Conservation (phyloP, 1,139 yeast genomes). For the Yamadazyma sp. region DNA sequence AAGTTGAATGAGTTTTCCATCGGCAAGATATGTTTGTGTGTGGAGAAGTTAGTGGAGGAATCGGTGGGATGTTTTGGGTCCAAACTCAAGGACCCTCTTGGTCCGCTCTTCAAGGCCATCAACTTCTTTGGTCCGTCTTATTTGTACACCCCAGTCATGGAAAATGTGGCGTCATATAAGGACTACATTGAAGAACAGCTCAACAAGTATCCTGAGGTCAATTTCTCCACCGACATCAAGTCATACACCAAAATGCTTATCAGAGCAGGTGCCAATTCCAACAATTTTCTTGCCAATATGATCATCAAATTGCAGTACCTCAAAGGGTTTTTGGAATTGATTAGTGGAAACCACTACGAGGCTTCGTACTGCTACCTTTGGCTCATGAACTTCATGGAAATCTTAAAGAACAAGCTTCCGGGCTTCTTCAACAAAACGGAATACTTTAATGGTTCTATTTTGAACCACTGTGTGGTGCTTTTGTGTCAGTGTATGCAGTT, state of each 20-base stretch:
- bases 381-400: constrained; percentile 18
- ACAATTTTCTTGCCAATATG: constrained; percentile 6
- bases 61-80: constrained; percentile 6
- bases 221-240: constrained; percentile 15
- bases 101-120: constrained; percentile 17
- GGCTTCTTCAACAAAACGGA: constrained; percentile 12
- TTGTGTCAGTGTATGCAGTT: constrained; percentile 18
- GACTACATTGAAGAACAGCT: constrained; percentile 14
- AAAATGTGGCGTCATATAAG: constrained; percentile 6
- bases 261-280: constrained; percentile 10
- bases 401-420: constrained; percentile 10
- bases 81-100: constrained; percentile 12
- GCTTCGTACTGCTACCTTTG: constrained; percentile 20
- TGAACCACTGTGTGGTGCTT: constrained; percentile 15
- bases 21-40: constrained; percentile 17
- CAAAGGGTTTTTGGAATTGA: constrained; percentile 15
- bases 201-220: constrained; percentile 13
- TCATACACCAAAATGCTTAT: constrained; percentile 15
- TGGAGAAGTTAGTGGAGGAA: constrained; percentile 9
- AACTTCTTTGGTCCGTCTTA: constrained; percentile 22
- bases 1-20: constrained; percentile 17
- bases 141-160: constrained; percentile 17
- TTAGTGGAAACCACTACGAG: constrained; percentile 11
- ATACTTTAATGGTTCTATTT: constrained; percentile 15
- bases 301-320: constrained; percentile 10